These are phyloP conservation scores for Casuarina glauca DNA, from an alignment of 306 rosid species.

Conservation along the genomic window DNA sequence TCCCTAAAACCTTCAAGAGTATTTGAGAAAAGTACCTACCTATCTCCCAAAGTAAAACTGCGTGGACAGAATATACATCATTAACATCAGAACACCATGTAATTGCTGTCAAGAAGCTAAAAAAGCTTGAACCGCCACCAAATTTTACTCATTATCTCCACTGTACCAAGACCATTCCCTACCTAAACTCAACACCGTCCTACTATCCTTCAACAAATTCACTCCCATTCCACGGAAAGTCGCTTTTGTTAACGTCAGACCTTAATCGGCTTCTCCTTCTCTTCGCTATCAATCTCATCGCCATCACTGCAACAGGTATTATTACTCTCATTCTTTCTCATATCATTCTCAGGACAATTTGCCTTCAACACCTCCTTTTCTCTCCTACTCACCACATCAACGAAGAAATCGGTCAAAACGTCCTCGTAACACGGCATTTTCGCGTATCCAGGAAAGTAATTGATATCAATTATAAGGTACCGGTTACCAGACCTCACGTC, in stretches of 20 bases:
- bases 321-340: constrained; percentile 33
- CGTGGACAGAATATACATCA: constrained; percentile 65
- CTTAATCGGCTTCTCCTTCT: constrained; percentile 39
- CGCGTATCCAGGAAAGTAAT: constrained; percentile 94
- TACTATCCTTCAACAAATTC: constrained; percentile 30
- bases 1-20: constrained; percentile 46
- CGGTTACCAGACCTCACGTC: constrained; percentile 69
- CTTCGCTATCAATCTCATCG: constrained; percentile 34
- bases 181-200: background rate
- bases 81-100: constrained; percentile 31
- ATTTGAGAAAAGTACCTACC: constrained; percentile 51
- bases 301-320: constrained; percentile 38
- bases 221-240: constrained; percentile 13
- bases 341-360: constrained; percentile 31
- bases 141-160: constrained; percentile 51
- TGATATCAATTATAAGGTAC: constrained; percentile 82
- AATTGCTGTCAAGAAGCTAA: constrained; percentile 50
- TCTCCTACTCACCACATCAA: constrained; percentile 51
- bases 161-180: constrained; percentile 34
- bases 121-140: constrained; percentile 37
- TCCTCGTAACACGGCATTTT: constrained; percentile 91
- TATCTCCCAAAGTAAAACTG: constrained; percentile 52
- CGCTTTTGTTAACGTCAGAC: constrained; percentile 23
- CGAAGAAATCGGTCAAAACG: constrained; percentile 76
- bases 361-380: constrained; percentile 29